These are phyloP conservation scores for Hysterium pulicare DNA, from an alignment of 2,329 filamentous ascomycete genomes.

Conservation along the genomic window DNA sequence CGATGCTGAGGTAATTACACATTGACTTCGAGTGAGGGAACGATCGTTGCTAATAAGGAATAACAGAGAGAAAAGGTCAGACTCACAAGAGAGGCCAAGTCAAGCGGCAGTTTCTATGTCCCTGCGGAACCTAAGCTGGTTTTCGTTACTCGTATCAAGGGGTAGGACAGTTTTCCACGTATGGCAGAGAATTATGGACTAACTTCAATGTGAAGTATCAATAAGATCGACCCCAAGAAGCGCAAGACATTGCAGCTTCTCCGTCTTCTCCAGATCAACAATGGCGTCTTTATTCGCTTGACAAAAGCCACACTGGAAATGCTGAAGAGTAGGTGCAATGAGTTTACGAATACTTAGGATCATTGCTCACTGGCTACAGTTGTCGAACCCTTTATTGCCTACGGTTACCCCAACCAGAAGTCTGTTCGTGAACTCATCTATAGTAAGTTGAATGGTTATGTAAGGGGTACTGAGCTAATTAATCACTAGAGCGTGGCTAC, in stretches of 20 bases:
- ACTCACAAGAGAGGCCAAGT: conserved; percentile 82
- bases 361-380: too few species aligned
- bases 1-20: conserved; percentile 71
- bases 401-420: conserved; percentile 99
- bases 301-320: conserved; percentile 98
- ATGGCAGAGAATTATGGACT: conserved; percentile 10
- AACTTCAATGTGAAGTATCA: conserved; percentile 67
- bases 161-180: conserved; percentile 48
- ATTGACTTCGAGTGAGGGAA: neutral
- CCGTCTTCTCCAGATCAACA: conserved; percentile 99
- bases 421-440: conserved; percentile 98
- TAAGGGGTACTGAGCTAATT: conserved; percentile 55
- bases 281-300: conserved; percentile 94
- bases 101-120: conserved; percentile 90
- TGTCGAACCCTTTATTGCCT: conserved; percentile 98
- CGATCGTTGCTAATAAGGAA: conserved; percentile 3
- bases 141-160: conserved; percentile 99
- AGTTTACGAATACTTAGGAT: too few species aligned
- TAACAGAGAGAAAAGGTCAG: conserved; percentile 87
- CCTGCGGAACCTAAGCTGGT: conserved; percentile 92
- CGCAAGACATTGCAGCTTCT: conserved; percentile 99
- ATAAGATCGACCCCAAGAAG: conserved; percentile 99
- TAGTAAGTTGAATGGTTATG: conserved; percentile 86
- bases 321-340: conserved; percentile 76
- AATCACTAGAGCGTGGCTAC: conserved; percentile 73